Base-by-base conservation (phyloP, 148 eudicot genomes). In the Camellia lanceoleosa region DNA sequence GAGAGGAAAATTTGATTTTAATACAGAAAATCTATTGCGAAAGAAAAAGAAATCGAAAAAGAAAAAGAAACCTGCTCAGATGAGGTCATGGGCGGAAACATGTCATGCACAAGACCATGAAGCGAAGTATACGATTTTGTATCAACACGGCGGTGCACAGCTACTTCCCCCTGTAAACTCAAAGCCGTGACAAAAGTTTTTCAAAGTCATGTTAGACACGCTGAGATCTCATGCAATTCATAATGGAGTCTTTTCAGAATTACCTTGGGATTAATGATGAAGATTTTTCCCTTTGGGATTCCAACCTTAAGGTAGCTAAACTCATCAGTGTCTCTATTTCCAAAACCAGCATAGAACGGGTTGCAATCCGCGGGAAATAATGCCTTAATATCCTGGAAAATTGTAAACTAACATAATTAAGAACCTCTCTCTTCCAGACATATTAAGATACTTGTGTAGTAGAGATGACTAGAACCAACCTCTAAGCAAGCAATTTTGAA, bases 301-400 rank as follows among this genome's bases (percentile, higher is more conserved):
- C 99, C 99, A 77, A 95, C 97, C 80, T 84, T 89, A 65, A 93
- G 89, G 80, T 95, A 95, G 91, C 99, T 95, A 77, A 95, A 58
- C 83, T 93, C 97, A 83, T 95, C 97, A 5, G 99, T 95, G 88
- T 92, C 94, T 89, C 99, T 88, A 83, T 95, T 95, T 82, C 98
- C 99, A 79, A 95, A 95, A 78, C 99, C 99, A 80, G 99, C 97
- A 79, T 95, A 95, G 76, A 95, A 95, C 66, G 99, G 98, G 72
- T 80, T 87, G 70, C 85, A 82, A 87, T 93, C 97, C 51, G 89
- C 49, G 81, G 97, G 97, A 85, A 93, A 95, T 64, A 91, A 83
- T 51, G 91, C 97, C 87, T 85, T 95, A 74, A 95, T 92, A 81
- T 91, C 97, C 99, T 95, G 89, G 54, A 81, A 73, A 79, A 76